Evolutionary conservation across 768 basidiomycete genomes (phyloP).

Genomic region (Suillus clintonianus): DNA sequence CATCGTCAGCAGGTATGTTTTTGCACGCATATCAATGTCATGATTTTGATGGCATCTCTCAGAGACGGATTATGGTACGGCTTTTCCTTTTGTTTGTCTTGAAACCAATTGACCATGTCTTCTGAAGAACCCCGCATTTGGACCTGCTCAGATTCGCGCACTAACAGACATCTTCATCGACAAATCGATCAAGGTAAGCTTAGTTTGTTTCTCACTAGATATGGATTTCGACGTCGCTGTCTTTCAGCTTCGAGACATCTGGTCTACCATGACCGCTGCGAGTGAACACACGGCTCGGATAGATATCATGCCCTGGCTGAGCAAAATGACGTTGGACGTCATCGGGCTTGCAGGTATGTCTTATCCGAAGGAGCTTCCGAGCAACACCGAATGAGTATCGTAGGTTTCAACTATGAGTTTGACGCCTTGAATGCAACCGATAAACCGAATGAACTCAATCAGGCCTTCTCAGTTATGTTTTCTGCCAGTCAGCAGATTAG

Average conservation of each 20-base stretch:
- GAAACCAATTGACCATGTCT: neutral
- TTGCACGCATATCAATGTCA: neutral
- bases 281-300: constrained; percentile 18
- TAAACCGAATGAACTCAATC: constrained; percentile 31
- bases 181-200: constrained; percentile 50
- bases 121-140: constrained; percentile 65
- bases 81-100: too few species aligned
- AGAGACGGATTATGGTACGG: constrained; percentile 33
- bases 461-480: constrained; percentile 36
- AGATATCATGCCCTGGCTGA: constrained; percentile 36
- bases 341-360: constrained; percentile 42
- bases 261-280: constrained; percentile 36
- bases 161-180: constrained; percentile 57
- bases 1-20: constrained; percentile 41
- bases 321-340: constrained; percentile 40
- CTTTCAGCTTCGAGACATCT: constrained; percentile 51
- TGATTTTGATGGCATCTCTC: neutral
- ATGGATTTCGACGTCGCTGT: neutral
- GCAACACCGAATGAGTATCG: neutral
- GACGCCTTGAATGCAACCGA: constrained; percentile 27
- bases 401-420: constrained; percentile 43
- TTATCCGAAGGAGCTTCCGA: neutral
- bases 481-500: constrained; percentile 8
- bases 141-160: constrained; percentile 56
- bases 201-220: constrained; percentile 7